Evolutionary conservation across 768 basidiomycete genomes (phyloP).

Genomic region (Lyophyllum shimeji): DNA sequence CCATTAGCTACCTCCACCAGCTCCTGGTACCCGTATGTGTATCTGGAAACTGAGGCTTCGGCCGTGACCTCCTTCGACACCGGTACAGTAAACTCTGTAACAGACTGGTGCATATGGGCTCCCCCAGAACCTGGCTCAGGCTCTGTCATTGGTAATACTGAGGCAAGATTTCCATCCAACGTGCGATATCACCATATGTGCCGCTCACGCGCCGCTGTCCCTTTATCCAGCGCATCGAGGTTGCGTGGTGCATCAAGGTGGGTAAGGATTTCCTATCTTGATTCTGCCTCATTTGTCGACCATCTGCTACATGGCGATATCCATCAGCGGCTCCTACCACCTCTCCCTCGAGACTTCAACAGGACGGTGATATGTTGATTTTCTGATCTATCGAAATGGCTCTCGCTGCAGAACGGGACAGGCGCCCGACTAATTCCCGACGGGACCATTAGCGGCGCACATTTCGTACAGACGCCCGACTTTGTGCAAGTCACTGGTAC

Average conservation of each 20-base stretch:
- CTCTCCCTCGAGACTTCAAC: not conserved
- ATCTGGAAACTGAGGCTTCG: not conserved
- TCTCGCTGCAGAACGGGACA: conserved; percentile 45
- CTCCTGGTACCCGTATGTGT: not conserved
- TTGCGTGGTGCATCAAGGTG: conserved; percentile 44
- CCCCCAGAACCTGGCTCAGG: conserved; percentile 48
- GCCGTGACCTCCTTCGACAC: not conserved
- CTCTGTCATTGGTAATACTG: conserved; percentile 58
- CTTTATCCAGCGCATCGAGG: conserved; percentile 35
- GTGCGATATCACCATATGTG: not conserved
- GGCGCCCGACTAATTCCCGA: conserved; percentile 72
- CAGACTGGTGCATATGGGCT: conserved; percentile 47
- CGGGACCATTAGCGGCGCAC: conserved; percentile 66
- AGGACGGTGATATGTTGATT: not conserved
- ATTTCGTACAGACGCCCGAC: conserved; percentile 72
- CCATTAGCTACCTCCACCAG: not conserved
- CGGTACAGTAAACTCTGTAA: conserved; percentile 51
- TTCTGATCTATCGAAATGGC: not conserved
- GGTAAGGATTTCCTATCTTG: not conserved
- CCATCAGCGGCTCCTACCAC: not conserved
- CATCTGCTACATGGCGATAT: not conserved
- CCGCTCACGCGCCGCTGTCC: conserved; percentile 12
- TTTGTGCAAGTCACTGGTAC: conserved; percentile 70
- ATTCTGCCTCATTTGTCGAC: not conserved
- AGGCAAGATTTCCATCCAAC: conserved; percentile 36